Evolutionary conservation across 768 basidiomycete genomes (phyloP).

Genomic region (Cystofilobasidium capitatum): DNA sequence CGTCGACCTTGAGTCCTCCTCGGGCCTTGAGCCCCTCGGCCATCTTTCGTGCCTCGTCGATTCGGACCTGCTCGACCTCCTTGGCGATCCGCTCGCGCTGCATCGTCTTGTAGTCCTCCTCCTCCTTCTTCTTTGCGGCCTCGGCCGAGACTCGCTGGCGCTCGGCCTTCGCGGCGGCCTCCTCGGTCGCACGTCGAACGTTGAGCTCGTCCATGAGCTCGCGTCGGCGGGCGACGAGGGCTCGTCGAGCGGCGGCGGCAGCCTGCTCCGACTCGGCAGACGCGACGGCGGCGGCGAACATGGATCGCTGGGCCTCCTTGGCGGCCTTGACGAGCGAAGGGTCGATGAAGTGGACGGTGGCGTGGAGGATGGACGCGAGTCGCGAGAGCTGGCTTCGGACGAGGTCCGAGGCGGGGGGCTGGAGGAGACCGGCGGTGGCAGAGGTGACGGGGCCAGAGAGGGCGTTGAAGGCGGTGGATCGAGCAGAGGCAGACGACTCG

Average conservation of each 20-base stretch:
- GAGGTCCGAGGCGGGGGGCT: constrained; percentile 61
- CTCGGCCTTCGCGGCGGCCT: constrained; percentile 68
- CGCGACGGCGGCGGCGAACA: constrained; percentile 46
- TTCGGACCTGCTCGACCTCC: constrained; percentile 61
- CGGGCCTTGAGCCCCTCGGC: constrained; percentile 72
- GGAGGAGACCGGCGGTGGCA: constrained; percentile 42
- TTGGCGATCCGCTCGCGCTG: constrained; percentile 46
- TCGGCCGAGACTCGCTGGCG: constrained; percentile 51
- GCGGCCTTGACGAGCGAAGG: constrained; percentile 48
- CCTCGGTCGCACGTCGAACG: constrained; percentile 79
- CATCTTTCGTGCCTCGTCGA: constrained; percentile 78
- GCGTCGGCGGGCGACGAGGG: constrained; percentile 71
- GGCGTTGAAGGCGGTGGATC: constrained; percentile 34
- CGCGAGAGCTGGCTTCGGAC: constrained; percentile 67
- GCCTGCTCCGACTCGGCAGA: constrained; percentile 39
- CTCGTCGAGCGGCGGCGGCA: constrained; percentile 54
- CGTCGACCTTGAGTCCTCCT: constrained; percentile 58
- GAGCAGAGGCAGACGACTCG: constrained; percentile 36
- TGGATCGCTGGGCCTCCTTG: constrained; percentile 46
- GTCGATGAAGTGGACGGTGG: constrained; percentile 49
- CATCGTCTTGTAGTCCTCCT: constrained; percentile 51
- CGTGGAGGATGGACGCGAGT: constrained; percentile 63
- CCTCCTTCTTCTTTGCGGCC: constrained; percentile 55
- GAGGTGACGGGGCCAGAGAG: constrained; percentile 37
- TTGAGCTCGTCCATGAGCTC: constrained; percentile 75